Conservation (phyloP, 306 rosid genomes). For the Begonia masoniana region DNA sequence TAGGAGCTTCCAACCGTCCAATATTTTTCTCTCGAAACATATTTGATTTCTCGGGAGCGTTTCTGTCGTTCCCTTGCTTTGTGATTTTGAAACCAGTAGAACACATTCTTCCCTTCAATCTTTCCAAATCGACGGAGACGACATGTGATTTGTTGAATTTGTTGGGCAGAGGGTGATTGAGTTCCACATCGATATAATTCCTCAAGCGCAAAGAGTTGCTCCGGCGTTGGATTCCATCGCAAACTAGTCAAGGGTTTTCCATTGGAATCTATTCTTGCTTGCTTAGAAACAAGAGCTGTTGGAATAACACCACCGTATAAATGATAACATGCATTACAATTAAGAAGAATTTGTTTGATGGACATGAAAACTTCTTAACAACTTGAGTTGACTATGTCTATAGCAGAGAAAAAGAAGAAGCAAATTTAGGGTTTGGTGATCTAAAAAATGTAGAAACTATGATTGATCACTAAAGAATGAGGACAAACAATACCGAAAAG, state of each 20-base stretch:
- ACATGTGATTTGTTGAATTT: constrained; percentile 45
- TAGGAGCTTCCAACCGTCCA: too few relatives aligned
- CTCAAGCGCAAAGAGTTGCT: constrained; percentile 43
- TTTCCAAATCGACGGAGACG: constrained; percentile 51
- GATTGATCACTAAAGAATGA: too few relatives aligned
- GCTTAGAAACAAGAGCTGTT: neutral
- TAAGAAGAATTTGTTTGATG: too few relatives aligned
- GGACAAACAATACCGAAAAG: too few relatives aligned
- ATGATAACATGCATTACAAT: too few relatives aligned
- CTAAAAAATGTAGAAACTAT: too few relatives aligned
- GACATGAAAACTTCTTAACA: too few relatives aligned
- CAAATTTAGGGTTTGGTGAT: too few relatives aligned
- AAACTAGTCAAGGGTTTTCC: constrained; percentile 16
- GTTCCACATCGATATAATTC: constrained; percentile 46
- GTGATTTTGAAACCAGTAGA: constrained; percentile 83
- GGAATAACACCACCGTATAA: too few relatives aligned
- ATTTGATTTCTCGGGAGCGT: constrained; percentile 8
- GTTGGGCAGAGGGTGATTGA: constrained; percentile 54
- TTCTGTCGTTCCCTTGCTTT: constrained; percentile 72
- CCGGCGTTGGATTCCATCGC: constrained; percentile 71
- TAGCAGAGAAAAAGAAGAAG: too few relatives aligned
- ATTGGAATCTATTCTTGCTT: neutral
- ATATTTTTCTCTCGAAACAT: too few relatives aligned
- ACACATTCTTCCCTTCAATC: constrained; percentile 69
- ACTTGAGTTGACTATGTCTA: too few relatives aligned